A percentile compares a stretch with the other conserved stretches of the same genome.
These are phyloP conservation scores for Microbotryum intermedium DNA, from an alignment of 1,284 basidiomycete species.

Conservation along the genomic window DNA sequence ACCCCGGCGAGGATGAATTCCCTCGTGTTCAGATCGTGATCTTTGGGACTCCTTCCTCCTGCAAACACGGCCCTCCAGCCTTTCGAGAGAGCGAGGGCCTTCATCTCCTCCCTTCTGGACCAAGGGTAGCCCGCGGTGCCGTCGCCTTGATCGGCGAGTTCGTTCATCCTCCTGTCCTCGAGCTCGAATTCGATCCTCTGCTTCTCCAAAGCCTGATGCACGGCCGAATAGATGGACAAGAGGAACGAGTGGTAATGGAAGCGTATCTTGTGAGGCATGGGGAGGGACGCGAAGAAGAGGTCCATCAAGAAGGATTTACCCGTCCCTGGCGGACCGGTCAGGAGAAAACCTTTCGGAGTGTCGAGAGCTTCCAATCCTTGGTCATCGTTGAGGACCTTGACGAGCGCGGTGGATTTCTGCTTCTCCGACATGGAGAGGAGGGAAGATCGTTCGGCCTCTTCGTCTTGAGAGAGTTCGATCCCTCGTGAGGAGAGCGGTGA, in stretches of 20 bases:
- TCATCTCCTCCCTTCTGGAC: slow-evolving; percentile 33
- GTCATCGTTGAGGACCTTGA: slow-evolving; percentile 50
- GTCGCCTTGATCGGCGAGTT: slow-evolving; percentile 13
- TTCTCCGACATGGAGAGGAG: slow-evolving; percentile 10
- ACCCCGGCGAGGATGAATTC: slow-evolving; percentile 38
- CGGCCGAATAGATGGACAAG: slow-evolving; percentile 57
- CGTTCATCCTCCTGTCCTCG: slow-evolving; percentile 35
- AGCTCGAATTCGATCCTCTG: slow-evolving; percentile 40
- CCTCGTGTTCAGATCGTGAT: slow-evolving; percentile 43
- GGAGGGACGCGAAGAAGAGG: slow-evolving; percentile 55
- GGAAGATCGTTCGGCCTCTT: slow-evolving; percentile 11
- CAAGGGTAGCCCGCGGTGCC: slow-evolving; percentile 32
- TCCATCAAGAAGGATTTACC: slow-evolving; percentile 57
- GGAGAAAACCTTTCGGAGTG: slow-evolving; percentile 49
- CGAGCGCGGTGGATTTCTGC: slow-evolving; percentile 40
- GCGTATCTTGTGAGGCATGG: slow-evolving; percentile 53
- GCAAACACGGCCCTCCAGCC: slow-evolving; percentile 42
- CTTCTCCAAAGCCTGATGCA: slow-evolving; percentile 35
- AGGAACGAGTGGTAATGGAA: slow-evolving; percentile 63
- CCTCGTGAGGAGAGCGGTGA: slow-evolving; percentile 18
- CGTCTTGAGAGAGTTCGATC: slow-evolving; percentile 17
- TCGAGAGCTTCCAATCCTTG: slow-evolving; percentile 53
- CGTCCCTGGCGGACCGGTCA: slow-evolving; percentile 49
- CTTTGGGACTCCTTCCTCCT: slow-evolving; percentile 40
- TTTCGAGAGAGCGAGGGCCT: slow-evolving; percentile 31